Evolutionary conservation across 352 stramenopile genomes (phyloP), one percentile per base, ranked within the genome.

Genomic region (Phytopythium montanum): DNA sequence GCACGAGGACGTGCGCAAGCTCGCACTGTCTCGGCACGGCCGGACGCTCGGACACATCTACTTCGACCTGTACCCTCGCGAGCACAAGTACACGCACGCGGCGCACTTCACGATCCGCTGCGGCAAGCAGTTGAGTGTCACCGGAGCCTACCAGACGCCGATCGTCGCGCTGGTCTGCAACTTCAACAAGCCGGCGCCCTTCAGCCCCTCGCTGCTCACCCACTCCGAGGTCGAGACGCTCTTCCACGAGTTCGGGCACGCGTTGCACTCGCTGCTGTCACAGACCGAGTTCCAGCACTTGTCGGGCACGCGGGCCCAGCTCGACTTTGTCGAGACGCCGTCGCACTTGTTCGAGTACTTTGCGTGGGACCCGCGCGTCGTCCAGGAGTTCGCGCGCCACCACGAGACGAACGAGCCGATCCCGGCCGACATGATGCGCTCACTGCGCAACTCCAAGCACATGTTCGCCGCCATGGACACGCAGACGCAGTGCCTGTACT

Each of bases 341-440:
- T 98, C 90, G n/a, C 97, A 99, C 77, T 68, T 99, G 54, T 96
- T 99, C 51, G 97, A 99, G 85, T 94, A 98, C 56, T 99, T 98
- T 79, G 86, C 88, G 25, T 98, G 94, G 83, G 92, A 99, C 60
- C 79, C 84, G 39, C 83, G 87, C 29, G 80, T 97, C 28, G 78
- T 98, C 1, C 71, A 71, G 19, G 74, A 86, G 56, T 97, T 97
- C 64, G 87, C 90, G 5, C 73, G 71, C 21, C 88, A 97, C 65
- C 76, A 95, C 67, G 56, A 80, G 59, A 97, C 87, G 28, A 80
- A 86, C 33, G 81, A 87, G 25, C 70, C 85, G 14, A 87, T 97
- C 19, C 89, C 91, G 42, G 38, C 69, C 38, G 55, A 80, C 9
- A 91, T 97, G 70, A 89, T 96, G 65, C 65, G 70, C 51, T 77